These are phyloP conservation scores for Secale cereale DNA, from an alignment of 176 grass and related monocot species.

Conservation along the genomic window DNA sequence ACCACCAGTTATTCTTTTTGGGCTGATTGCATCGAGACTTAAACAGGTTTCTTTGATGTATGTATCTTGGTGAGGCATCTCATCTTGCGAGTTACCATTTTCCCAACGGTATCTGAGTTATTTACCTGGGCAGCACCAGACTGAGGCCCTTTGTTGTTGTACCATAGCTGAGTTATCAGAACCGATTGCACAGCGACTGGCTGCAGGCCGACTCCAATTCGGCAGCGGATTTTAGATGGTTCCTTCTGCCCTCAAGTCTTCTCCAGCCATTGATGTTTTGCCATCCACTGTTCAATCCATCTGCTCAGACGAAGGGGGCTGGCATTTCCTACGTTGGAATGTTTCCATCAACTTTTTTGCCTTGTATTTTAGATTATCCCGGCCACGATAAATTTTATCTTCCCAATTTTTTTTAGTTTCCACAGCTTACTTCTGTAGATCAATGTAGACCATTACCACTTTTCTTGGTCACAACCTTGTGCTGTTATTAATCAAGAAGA, in stretches of 20 bases:
- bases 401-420: constrained; percentile 14
- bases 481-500: constrained; percentile 51
- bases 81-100: not conserved
- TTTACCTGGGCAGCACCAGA: not conserved
- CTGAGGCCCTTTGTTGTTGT: not conserved
- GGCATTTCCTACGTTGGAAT: not conserved
- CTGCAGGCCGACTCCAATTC: constrained; percentile 19
- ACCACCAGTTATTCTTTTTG: not conserved
- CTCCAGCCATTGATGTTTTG: constrained; percentile 19
- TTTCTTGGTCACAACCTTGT: constrained; percentile 21
- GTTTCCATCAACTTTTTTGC: not conserved
- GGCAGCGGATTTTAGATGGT: constrained; percentile 25
- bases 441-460: not conserved
- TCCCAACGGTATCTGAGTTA: not conserved
- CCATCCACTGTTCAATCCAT: constrained; percentile 27
- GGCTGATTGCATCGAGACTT: not conserved
- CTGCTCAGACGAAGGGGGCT: constrained; percentile 3
- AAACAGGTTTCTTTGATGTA: constrained; percentile 4
- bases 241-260: constrained; percentile 13
- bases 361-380: constrained; percentile 33
- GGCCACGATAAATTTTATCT: constrained; percentile 17
- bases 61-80: constrained; percentile 10
- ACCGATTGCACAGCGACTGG: not conserved
- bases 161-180: constrained; percentile 30
- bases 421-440: constrained; percentile 37